Base-by-base conservation (phyloP, 768 basidiomycete genomes). In the Tubosaeta sp. region DNA sequence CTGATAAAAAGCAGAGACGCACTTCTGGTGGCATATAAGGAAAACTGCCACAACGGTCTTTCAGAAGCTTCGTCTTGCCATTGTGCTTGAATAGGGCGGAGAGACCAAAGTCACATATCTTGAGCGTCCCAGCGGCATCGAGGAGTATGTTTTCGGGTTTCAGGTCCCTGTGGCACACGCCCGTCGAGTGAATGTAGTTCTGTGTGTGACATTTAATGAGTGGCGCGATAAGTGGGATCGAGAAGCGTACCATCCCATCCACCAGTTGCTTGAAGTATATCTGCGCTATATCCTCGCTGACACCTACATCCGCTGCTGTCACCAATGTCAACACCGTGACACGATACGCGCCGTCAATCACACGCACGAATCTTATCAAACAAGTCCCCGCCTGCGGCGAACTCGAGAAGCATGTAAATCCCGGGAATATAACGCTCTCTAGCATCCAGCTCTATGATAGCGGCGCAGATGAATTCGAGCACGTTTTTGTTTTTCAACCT, bases 21-120 rank as follows among this genome's bases (percentile, higher is more conserved):
- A 92, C 94, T 75, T 97, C 94, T 0, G 94, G 94, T 0, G 94
- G 94, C 13, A 95, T 86, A 65, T 98, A 98, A 0, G 94, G 94
- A 43, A 94, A 69, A 68, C 91, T 94, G 1, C 94, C 94, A 63
- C 94, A 96, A 43, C 88, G 71, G 56, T 94, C 94, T 2, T 77
- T 83, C 32, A 99, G 71, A 38, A 73, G 63, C 5, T 95, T 76
- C 18, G 84, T 90, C 65, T 86, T 83, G 0, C 93, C 82, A 55
- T 92, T 93, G 53, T 94, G 82, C 57, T 82, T 86, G 70, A 83
- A 99, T 0, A 98, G 92, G 0, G 90, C 82, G 6, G 90, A 92
- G 2, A 99, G 77, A 0, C 96, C 96, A 66, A 98, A 99, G 66
- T 99, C 96, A 0, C 90, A 87, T 46, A 99, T 86, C 66, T 97